phyloP scores from a whole-genome alignment of 2,329 filamentous ascomycete genomes.

The Aspergillus neotritici region DNA sequence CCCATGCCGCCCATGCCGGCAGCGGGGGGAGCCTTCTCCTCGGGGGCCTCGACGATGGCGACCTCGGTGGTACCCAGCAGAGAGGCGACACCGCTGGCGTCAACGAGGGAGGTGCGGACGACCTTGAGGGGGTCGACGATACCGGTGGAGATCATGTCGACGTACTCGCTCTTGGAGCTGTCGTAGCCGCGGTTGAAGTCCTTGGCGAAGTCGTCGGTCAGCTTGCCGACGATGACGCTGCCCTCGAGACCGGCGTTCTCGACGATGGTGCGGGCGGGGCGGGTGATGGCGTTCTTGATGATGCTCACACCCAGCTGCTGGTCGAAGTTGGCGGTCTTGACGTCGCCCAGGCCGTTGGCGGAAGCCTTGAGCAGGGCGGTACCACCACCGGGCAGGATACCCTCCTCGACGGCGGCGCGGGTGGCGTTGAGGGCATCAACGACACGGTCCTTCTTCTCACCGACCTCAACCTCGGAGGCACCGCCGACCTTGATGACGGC shows the following conservation, averaged over 20 bases:
- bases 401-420: conserved; percentile 96
- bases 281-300: conserved; percentile 96
- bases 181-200: conserved; percentile 99
- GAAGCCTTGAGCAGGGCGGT: conserved; percentile 97
- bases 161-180: conserved; percentile 93
- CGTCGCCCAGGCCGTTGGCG: conserved; percentile 71
- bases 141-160: conserved; percentile 95
- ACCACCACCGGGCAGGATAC: conserved; percentile 96
- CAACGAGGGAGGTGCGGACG: conserved; percentile 89
- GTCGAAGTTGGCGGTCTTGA: conserved; percentile 95
- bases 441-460: conserved; percentile 99
- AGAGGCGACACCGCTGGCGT: conserved; percentile 93
- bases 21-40: conserved; percentile 69
- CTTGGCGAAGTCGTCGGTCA: conserved; percentile 81
- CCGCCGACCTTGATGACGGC: conserved; percentile 99
- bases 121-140: conserved; percentile 99
- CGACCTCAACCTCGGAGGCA: conserved; percentile 94
- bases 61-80: conserved; percentile 97
- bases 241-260: conserved; percentile 97
- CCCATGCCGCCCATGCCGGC: conserved; percentile 56
- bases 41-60: conserved; percentile 89
- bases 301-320: conserved; percentile 98
- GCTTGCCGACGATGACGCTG: conserved; percentile 94
- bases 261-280: conserved; percentile 87
- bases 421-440: conserved; percentile 98